Base-by-base conservation (phyloP, 768 basidiomycete genomes). In the Jaapia argillacea region DNA sequence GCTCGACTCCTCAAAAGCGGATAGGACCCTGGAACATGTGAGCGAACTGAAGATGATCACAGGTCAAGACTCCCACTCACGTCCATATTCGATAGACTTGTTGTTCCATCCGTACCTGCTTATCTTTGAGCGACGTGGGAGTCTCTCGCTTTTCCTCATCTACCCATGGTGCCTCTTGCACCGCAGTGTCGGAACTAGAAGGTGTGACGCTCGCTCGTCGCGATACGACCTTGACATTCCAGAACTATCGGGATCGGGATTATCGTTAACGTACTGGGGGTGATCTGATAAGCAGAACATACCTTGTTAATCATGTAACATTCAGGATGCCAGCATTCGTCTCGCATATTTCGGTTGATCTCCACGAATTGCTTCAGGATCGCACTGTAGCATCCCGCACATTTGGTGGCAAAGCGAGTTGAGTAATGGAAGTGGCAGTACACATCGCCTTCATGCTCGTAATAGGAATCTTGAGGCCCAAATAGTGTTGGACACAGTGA, bases 251-350 rank as follows among this genome's bases (percentile, higher is more conserved):
- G 36, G 6, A 40, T n/a, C 36, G 21, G 41, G 13, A 23, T 22
- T 24, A 21, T 18, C 28, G n/a, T 20, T 25, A 25, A 31, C 44
- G 31, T 12, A 13, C 14, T n/a, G n/a, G n/a, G n/a, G n/a, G n/a
- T n/a, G n/a, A n/a, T 36, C 4, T 4, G 6, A 7, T 7, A 7
- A 7, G 4, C 24, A 21, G 5, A 6, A 46, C 75, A 45, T 49
- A 94, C 93, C 74, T 98, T 98, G 66, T 97, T 94, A 52, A 99
- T 97, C 94, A 97, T 97, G 63, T 98, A 97, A 62, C 96, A 99
- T 63, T 99, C 96, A 43, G 96, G 96, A 72, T 99, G 96, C 94
- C 96, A 99, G 58, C 94, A 98, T 67, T 99, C 96, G 64, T 99
- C 93, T 51, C 83, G 75, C 75, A 87, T 89, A 64, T 98, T 98